Conservation (phyloP, 2,329 filamentous ascomycete genomes). For the Ophiostoma piceae region DNA sequence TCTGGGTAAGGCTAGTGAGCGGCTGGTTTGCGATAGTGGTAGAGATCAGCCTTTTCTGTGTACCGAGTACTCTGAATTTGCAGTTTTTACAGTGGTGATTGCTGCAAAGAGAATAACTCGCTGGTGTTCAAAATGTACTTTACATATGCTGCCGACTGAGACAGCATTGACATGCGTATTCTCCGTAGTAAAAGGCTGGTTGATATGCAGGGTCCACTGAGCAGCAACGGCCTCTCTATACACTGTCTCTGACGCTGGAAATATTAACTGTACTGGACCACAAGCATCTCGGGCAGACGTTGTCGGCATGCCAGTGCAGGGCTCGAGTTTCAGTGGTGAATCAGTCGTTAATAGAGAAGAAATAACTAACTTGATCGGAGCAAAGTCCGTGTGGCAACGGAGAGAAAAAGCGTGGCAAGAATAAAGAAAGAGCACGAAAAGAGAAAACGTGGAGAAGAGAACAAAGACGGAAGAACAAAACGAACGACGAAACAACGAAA, state of each 20-base stretch:
- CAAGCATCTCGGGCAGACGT: neutral
- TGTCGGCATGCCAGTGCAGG: neutral
- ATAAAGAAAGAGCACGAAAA: neutral
- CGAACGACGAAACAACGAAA: neutral
- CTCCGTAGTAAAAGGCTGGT: neutral
- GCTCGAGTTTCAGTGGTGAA: neutral
- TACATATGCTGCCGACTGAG: neutral
- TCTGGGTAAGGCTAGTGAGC: constrained; percentile 6
- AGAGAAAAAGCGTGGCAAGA: too few relatives aligned
- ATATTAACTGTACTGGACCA: too few relatives aligned
- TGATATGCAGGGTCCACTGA: constrained; percentile 2
- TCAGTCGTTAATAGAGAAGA: neutral
- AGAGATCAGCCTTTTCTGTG: too few relatives aligned
- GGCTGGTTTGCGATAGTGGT: neutral
- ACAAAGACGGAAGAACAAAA: neutral
- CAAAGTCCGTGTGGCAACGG: neutral
- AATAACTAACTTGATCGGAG: neutral
- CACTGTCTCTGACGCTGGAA: too few relatives aligned
- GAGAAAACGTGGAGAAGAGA: neutral
- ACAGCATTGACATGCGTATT: neutral
- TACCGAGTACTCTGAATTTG: too few relatives aligned
- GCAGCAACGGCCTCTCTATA: neutral
- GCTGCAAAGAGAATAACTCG: too few relatives aligned
- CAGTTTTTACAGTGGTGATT: too few relatives aligned
- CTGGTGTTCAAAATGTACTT: too few relatives aligned